Conservation (phyloP, 148 eudicot species). For the Arbutus unedo region DNA sequence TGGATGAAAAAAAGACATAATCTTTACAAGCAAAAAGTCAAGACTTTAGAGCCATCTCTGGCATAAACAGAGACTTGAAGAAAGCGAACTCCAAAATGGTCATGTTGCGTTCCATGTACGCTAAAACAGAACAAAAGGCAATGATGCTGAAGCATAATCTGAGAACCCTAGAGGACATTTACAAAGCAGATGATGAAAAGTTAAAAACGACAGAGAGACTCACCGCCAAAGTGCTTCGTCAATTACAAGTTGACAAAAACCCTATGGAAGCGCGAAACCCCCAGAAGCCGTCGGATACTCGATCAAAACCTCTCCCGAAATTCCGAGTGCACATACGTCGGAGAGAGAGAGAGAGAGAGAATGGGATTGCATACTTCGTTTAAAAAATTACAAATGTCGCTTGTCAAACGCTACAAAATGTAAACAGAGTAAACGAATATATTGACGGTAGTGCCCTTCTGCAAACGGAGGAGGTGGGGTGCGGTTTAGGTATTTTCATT, state of each 20-base stretch:
- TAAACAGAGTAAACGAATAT: not conserved
- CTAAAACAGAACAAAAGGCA: not conserved
- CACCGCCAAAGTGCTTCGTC: not conserved
- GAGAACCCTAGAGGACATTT: slow-evolving; percentile 14
- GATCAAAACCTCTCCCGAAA: not conserved
- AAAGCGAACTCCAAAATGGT: not conserved
- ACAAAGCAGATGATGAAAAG: not conserved
- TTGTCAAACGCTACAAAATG: slow-evolving; percentile 8
- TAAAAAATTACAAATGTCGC: slow-evolving; percentile 23
- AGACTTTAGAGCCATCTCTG: not conserved
- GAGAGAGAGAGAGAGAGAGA: slow-evolving; percentile 16
- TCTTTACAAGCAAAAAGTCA: not conserved
- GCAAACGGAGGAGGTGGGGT: not conserved
- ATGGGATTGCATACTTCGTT: not conserved
- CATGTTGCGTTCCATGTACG: not conserved
- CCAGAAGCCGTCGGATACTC: not conserved
- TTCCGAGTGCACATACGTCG: not conserved
- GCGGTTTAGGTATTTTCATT: not conserved
- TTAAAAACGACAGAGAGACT: not conserved
- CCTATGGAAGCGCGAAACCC: slow-evolving; percentile 1
- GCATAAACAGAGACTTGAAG: slow-evolving; percentile 9
- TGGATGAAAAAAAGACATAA: slow-evolving; percentile 7
- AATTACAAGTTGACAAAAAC: slow-evolving; percentile 4
- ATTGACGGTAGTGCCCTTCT: not conserved
- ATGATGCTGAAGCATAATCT: not conserved